These are phyloP conservation scores for Coemansia sp. DNA, from an alignment of 192 early-diverging fungal genomes.

Conservation along the genomic window DNA sequence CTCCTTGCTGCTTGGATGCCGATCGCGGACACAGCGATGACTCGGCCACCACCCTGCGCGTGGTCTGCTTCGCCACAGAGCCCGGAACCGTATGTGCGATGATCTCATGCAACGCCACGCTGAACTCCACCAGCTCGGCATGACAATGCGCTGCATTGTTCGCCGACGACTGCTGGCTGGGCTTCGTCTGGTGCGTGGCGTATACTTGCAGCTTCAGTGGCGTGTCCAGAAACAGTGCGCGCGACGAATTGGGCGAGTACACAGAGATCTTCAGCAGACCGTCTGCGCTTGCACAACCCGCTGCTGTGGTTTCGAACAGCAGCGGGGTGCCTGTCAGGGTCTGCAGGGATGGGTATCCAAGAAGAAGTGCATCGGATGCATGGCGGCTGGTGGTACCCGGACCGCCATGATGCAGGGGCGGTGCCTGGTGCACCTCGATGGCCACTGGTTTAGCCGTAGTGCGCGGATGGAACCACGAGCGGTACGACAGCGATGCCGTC, in stretches of 20 bases:
- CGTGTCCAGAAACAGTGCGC: constrained; percentile 21
- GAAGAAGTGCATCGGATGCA: background rate
- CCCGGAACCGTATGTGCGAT: constrained; percentile 25
- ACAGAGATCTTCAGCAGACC: constrained; percentile 24
- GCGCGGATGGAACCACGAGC: constrained; percentile 20
- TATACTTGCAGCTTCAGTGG: constrained; percentile 23
- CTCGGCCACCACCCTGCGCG: constrained; percentile 12
- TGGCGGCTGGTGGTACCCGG: background rate
- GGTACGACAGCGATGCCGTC: constrained; percentile 6
- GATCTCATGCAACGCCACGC: constrained; percentile 19
- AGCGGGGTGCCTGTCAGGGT: constrained; percentile 20
- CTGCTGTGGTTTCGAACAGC: constrained; percentile 21
- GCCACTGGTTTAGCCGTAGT: constrained; percentile 5
- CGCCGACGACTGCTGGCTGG: background rate
- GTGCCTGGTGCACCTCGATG: constrained; percentile 23
- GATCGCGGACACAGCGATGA: constrained; percentile 20
- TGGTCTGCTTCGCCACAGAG: constrained; percentile 11
- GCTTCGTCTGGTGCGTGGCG: constrained; percentile 4
- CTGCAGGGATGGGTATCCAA: constrained; percentile 22
- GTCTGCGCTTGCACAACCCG: background rate
- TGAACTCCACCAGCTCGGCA: constrained; percentile 26
- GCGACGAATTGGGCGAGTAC: constrained; percentile 28
- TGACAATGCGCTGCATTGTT: background rate
- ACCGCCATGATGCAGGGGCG: constrained; percentile 8
- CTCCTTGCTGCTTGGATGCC: background rate